These are phyloP conservation scores for Cladorrhinum samala DNA, from an alignment of 495 filamentous ascomycete genomes.

Conservation along the genomic window DNA sequence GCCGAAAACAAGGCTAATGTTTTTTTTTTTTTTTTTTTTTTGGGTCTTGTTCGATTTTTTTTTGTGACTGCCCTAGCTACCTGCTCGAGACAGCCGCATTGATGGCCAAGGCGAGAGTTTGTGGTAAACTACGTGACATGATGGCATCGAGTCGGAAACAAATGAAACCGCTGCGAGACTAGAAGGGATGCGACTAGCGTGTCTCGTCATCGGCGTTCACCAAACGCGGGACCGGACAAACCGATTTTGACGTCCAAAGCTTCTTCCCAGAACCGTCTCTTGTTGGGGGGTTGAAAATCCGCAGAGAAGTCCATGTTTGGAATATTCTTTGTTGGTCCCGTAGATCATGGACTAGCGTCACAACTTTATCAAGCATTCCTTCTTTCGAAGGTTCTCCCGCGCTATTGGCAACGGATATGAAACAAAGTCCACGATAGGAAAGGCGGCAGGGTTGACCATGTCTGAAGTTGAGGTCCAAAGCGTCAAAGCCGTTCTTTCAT, in stretches of 20 bases:
- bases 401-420: not conserved
- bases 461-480: not conserved
- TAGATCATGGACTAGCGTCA: not conserved
- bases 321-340: not conserved
- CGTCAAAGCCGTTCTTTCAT: not conserved
- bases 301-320: not conserved
- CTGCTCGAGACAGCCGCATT: not conserved
- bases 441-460: not conserved
- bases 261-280: too few species aligned
- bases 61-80: too few species aligned
- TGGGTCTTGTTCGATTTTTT: too few species aligned
- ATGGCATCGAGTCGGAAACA: too few species aligned
- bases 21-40: not conserved
- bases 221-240: too few species aligned
- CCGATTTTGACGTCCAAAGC: too few species aligned
- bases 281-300: not conserved
- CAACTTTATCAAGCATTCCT: not conserved
- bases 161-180: too few species aligned
- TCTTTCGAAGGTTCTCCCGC: not conserved
- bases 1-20: not conserved
- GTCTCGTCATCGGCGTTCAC: too few species aligned
- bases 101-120: not conserved
- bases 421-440: not conserved
- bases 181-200: too few species aligned
- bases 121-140: too few species aligned